A percentile compares a stretch with the other conserved stretches of the same genome.
These are phyloP conservation scores for Botrytis squamosa DNA, from an alignment of 2,329 filamentous ascomycete species.

Conservation along the genomic window DNA sequence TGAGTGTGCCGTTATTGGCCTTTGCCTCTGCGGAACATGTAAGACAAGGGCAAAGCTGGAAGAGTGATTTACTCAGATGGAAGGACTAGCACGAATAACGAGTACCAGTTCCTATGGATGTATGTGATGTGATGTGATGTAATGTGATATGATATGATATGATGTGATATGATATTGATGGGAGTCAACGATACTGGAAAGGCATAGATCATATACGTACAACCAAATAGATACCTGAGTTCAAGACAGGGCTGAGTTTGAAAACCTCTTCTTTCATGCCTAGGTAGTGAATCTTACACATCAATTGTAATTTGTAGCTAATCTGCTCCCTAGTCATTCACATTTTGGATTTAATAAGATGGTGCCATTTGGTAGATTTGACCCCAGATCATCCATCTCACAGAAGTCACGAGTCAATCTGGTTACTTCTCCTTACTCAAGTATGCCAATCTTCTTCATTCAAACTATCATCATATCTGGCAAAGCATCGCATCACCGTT, in stretches of 20 bases:
- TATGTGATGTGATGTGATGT: neutral
- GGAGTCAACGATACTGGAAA: neutral
- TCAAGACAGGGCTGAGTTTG: neutral
- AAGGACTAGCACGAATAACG: neutral
- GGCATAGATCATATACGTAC: neutral
- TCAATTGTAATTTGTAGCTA: neutral
- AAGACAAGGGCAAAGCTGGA: neutral
- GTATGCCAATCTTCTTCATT: neutral
- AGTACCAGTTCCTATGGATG: neutral
- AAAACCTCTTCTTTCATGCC: neutral
- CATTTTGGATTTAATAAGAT: neutral
- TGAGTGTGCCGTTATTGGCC: neutral
- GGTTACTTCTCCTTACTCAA: neutral
- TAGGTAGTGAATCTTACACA: neutral
- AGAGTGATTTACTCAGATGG: too few relatives aligned
- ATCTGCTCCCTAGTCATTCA: neutral
- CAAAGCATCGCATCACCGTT: neutral
- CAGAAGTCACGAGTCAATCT: neutral
- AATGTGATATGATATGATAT: neutral
- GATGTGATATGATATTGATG: neutral
- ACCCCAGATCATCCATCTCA: neutral
- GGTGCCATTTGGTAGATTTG: neutral
- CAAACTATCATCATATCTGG: neutral
- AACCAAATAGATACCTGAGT: too few relatives aligned
- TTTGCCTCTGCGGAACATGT: neutral